These are phyloP conservation scores for Arthrinium phaeospermum DNA, from an alignment of 2,329 filamentous ascomycete species.

Conservation along the genomic window DNA sequence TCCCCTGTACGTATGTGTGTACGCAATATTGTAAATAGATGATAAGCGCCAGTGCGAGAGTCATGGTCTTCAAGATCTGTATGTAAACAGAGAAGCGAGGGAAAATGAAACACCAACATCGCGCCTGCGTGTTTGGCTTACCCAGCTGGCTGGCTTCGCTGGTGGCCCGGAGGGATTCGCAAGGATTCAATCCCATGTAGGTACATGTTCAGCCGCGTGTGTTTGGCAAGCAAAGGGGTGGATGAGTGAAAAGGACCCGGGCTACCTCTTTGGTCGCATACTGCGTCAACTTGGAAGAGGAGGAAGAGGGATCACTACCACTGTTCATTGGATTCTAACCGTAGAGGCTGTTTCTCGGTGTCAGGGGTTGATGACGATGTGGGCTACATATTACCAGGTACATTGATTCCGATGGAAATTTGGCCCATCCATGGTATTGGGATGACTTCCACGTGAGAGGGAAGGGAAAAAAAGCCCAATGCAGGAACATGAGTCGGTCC, in stretches of 20 bases:
- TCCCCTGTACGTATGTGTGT: neutral
- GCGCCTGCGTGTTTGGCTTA: neutral
- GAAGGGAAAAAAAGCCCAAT: neutral
- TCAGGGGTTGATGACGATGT: constrained; percentile 5
- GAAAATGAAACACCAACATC: constrained; percentile 4
- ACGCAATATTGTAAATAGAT: neutral
- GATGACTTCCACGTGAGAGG: constrained; percentile 5
- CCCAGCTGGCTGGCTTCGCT: neutral
- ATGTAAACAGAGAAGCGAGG: neutral
- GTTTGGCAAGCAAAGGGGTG: neutral
- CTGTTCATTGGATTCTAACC: neutral
- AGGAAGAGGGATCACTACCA: neutral
- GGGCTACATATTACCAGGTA: neutral
- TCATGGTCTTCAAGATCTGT: neutral
- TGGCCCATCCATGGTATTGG: constrained; percentile 2
- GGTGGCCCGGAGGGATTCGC: neutral
- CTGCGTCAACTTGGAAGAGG: neutral
- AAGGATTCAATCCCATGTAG: neutral
- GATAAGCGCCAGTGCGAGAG: neutral
- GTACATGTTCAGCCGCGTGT: neutral
- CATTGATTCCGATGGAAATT: neutral
- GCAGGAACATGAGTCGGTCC: constrained; percentile 11
- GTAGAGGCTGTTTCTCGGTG: neutral
- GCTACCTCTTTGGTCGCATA: neutral
- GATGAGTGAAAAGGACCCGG: neutral